Conservation (phyloP, 2,329 filamentous ascomycete species). For the Anisogramma anomala region DNA sequence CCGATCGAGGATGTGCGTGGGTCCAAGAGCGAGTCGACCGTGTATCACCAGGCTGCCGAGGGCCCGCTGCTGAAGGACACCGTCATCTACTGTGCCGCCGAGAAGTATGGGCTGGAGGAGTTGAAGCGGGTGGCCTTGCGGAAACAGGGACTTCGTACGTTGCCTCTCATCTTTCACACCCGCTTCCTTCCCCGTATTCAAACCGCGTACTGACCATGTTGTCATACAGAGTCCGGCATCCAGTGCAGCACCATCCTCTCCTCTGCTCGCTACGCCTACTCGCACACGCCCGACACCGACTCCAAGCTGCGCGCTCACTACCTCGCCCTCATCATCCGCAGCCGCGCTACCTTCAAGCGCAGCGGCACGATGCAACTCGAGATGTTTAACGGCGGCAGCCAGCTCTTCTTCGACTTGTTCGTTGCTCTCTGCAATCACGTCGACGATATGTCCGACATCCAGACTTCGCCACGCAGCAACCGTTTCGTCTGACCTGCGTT, state of each 20-base stretch:
- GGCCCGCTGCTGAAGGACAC: constrained; percentile 75
- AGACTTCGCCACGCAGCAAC: constrained; percentile 38
- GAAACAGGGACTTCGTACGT: constrained; percentile 73
- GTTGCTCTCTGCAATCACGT: constrained; percentile 89
- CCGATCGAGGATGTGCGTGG: constrained; percentile 37
- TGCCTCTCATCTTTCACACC: background rate
- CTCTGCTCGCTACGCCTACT: constrained; percentile 82
- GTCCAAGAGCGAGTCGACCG: constrained; percentile 45
- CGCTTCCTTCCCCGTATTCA: background rate
- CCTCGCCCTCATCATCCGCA: constrained; percentile 81
- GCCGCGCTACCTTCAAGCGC: constrained; percentile 77
- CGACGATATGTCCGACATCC: constrained; percentile 48
- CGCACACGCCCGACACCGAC: constrained; percentile 78
- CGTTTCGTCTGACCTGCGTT: constrained; percentile 15
- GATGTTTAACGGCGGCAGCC: constrained; percentile 74
- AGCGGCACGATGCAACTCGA: constrained; percentile 93
- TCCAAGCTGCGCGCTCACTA: constrained; percentile 88
- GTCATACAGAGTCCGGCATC: constrained; percentile 55
- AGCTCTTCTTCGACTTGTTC: constrained; percentile 87
- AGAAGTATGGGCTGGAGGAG: constrained; percentile 72
- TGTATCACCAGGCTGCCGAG: constrained; percentile 55
- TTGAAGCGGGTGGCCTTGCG: constrained; percentile 74
- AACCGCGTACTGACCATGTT: constrained; percentile 9
- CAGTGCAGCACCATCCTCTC: constrained; percentile 75
- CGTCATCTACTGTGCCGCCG: constrained; percentile 78